Conservation (phyloP, 805 yeast species). For the Pichia thaimueangensis region DNA sequence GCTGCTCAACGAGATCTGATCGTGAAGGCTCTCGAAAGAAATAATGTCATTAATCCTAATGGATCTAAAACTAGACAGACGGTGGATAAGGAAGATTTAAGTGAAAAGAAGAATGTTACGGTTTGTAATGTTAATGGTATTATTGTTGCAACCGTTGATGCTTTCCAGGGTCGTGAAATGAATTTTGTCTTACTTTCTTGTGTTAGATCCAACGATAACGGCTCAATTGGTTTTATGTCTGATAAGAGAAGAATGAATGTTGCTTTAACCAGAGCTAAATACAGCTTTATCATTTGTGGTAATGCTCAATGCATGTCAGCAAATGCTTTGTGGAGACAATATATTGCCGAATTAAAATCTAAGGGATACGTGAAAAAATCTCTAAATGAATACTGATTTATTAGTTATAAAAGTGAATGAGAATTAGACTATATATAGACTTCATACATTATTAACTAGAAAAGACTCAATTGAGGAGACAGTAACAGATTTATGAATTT, state of each 20-base stretch:
- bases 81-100: slow-evolving; percentile 56
- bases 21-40: slow-evolving; percentile 42
- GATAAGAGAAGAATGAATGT: slow-evolving; percentile 63
- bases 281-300: slow-evolving; percentile 59
- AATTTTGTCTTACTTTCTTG: slow-evolving; percentile 73
- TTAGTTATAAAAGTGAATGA: too few species aligned
- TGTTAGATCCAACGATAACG: slow-evolving; percentile 58
- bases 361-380: slow-evolving; percentile 17
- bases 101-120: slow-evolving; percentile 35
- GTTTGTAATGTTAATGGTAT: slow-evolving; percentile 41
- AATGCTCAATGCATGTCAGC: slow-evolving; percentile 46
- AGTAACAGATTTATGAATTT: too few species aligned
- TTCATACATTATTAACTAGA: too few species aligned
- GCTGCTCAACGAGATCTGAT: slow-evolving; percentile 65
- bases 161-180: slow-evolving; percentile 89
- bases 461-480: too few species aligned
- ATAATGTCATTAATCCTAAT: slow-evolving; percentile 51
- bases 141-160: slow-evolving; percentile 64
- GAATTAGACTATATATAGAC: too few species aligned
- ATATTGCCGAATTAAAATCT: slow-evolving; percentile 35
- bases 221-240: slow-evolving; percentile 54
- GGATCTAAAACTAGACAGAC: slow-evolving; percentile 41
- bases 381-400: slow-evolving; percentile 12
- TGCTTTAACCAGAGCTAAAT: slow-evolving; percentile 64
- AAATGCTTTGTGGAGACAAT: slow-evolving; percentile 44